Evolutionary conservation across 768 basidiomycete species (phyloP), one percentile per base, ranked within the genome.

Genomic region (Tylopilus rubrobrunneus): DNA sequence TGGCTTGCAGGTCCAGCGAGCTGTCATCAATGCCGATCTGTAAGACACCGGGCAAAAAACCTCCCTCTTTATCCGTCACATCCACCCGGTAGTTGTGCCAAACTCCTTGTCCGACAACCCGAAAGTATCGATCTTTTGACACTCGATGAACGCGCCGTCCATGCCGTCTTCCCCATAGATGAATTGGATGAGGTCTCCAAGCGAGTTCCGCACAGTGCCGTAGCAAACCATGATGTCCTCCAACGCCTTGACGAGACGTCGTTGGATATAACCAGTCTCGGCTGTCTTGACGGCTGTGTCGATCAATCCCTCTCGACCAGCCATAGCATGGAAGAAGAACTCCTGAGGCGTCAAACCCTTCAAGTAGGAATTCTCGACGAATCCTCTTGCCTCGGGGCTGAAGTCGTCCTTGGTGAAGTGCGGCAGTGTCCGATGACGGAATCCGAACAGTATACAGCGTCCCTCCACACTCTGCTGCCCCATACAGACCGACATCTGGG

Each of bases 251-350:
- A 99, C 97, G 58, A 99, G 78, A 55, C 96, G 90, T 64, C 97
- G 90, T 70, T 99, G 97, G 64, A 98, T 99, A 69, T 98, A 98
- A 60, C 97, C 97, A 0, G 97, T 98, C 74, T 99, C 97, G 44
- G 97, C 97, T 5, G 97, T 99, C 78, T 99, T 99, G 70, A 99
- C 95, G 39, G 97, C 97, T 4, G 97, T 98, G 79, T 99, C 97
- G 64, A 98, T 98, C 49, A 99, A 74, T 78, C 97, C 97, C 73
- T 98, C 97, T 62, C 97, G 91, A 72, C 97, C 96, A 63, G 96
- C 96, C 96, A 98, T 98, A 52, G 97, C 97, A 71, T 99, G 97
- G 85, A 99, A 98, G n/a, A n/a, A 97, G 79, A 92, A 99, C 67
- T 99, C 97, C 59, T 98, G 94, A 0, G 97, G 96, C 3, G 95